A percentile compares a stretch with the other conserved stretches of the same genome.
These are phyloP conservation scores for Nemania bipapillata DNA, from an alignment of 2,329 filamentous ascomycete species.

Conservation along the genomic window DNA sequence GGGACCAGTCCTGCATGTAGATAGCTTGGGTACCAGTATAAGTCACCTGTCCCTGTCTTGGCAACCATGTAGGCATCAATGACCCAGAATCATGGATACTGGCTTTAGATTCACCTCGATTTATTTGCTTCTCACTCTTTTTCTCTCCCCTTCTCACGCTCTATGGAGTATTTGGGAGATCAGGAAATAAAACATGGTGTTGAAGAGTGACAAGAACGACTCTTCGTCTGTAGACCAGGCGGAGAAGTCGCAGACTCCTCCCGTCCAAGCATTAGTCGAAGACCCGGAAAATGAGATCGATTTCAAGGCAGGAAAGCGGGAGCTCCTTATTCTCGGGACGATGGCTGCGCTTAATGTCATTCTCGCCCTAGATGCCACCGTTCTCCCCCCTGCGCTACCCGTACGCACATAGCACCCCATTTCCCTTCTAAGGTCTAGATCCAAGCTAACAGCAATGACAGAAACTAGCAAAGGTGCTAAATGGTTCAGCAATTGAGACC, in stretches of 20 bases:
- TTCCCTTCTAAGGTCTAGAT: neutral
- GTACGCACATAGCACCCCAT: constrained; percentile 6
- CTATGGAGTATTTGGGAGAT: neutral
- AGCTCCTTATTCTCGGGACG: constrained; percentile 24
- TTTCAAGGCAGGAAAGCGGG: constrained; percentile 22
- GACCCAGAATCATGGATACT: neutral
- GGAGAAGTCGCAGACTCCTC: neutral
- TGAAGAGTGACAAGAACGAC: neutral
- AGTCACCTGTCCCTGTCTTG: neutral
- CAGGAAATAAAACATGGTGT: neutral
- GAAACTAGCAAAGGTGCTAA: constrained; percentile 22
- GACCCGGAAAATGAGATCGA: constrained; percentile 7
- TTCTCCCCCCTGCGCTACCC: constrained; percentile 23
- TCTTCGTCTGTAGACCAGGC: constrained; percentile 7
- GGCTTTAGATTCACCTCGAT: neutral
- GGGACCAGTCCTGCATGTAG: constrained; percentile 6
- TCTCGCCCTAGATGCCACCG: constrained; percentile 26
- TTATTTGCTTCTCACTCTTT: neutral
- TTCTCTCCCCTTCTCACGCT: neutral
- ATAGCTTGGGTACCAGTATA: neutral
- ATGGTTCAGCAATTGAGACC: constrained; percentile 28
- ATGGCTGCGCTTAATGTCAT: constrained; percentile 30
- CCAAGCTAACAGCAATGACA: constrained; percentile 14
- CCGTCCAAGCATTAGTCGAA: neutral
- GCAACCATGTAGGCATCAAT: neutral